Evolutionary conservation across 1,284 basidiomycete species (phyloP), one percentile per base, ranked within the genome.

Genomic region (Ceratobasidium papillatum): DNA sequence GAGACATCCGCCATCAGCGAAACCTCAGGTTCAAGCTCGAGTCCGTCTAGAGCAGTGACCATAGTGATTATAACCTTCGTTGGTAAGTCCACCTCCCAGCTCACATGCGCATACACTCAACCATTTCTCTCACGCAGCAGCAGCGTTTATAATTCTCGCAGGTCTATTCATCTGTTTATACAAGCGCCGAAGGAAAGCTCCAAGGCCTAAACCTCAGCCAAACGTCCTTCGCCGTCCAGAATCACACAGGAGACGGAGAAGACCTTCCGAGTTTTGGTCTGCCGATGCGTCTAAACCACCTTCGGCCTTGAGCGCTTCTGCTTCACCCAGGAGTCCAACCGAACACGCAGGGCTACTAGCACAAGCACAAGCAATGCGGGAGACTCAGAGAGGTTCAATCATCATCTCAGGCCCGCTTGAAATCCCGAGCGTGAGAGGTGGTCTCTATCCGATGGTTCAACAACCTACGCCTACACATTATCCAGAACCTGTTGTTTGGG

Each of bases 261-360:
- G 62, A 27, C 43, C 43, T 17, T 64, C 62, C 17, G 62, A 64
- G 5, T 64, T 64, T 47, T 64, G 62, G 62, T 64, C 62, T 25
- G 62, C 62, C 30, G 62, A 64, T 43, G 62, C 14, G 19, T 49
- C 27, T 43, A 64, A 64, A 49, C 43, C 43, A 25, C 1, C 59
- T 27, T 62, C 59, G n/a, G 36, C 59, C 3, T 22, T 43, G n/a
- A 3, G n/a, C 17, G 22, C 30, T 11, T 27, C 19, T 5, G 5
- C 17, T n/a, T 61, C 62, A 11, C 62, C 62, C 4, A 30, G 32
- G 3, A 64, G 27, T 30, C 62, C 62, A 3, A 64, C 49, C n/a
- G 62, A 64, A 43, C 30, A 64, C 22, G 62, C 62, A 14, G 62
- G 43, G n/a, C 27, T 64, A 11, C 32, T 64, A 25, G 34, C 17